phyloP scores from a whole-genome alignment of 129 eudicot species.

The Lactuca saligna region DNA sequence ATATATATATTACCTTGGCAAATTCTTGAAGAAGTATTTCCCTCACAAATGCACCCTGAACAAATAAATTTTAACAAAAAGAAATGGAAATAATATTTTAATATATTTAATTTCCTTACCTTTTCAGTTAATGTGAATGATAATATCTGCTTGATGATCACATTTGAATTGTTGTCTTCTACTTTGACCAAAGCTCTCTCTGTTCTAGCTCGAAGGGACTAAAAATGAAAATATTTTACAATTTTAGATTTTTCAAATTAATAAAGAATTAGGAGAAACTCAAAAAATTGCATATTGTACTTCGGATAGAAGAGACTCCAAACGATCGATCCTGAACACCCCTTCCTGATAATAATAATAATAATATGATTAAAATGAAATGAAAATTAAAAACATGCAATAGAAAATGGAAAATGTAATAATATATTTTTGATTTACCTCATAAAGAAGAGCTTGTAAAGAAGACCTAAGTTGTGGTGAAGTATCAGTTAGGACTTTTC shows the following conservation, averaged over 20 bases:
- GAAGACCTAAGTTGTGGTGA: conserved; percentile 87
- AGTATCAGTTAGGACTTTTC: conserved; percentile 80
- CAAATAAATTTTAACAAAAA: background rate
- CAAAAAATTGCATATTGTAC: conserved; percentile 36
- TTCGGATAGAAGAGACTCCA: conserved; percentile 85
- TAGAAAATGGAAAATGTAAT: background rate
- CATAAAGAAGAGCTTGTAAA: conserved; percentile 74
- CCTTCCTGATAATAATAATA: conserved; percentile 56
- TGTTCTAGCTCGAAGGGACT: conserved; percentile 86
- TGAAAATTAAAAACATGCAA: background rate
- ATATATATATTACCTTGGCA: conserved; percentile 61
- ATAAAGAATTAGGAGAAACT: background rate
- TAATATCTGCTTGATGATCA: conserved; percentile 59
- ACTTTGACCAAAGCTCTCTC: conserved; percentile 51
- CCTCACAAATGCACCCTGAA: conserved; percentile 88
- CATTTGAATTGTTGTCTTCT: conserved; percentile 53
- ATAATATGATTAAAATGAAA: conserved; percentile 14
- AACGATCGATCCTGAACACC: conserved; percentile 88
- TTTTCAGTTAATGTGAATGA: conserved; percentile 73
- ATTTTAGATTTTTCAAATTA: background rate
- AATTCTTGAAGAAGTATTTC: conserved; percentile 88
- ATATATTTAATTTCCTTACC: conserved; percentile 41
- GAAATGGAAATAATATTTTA: background rate
- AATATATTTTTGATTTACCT: conserved; percentile 44
- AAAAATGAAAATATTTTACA: conserved; percentile 35